Percentiles rank a stretch among this genome's conserved stretches.
These are phyloP conservation scores for Escallonia herrerae DNA, from an alignment of 129 eudicot species.

Conservation along the genomic window DNA sequence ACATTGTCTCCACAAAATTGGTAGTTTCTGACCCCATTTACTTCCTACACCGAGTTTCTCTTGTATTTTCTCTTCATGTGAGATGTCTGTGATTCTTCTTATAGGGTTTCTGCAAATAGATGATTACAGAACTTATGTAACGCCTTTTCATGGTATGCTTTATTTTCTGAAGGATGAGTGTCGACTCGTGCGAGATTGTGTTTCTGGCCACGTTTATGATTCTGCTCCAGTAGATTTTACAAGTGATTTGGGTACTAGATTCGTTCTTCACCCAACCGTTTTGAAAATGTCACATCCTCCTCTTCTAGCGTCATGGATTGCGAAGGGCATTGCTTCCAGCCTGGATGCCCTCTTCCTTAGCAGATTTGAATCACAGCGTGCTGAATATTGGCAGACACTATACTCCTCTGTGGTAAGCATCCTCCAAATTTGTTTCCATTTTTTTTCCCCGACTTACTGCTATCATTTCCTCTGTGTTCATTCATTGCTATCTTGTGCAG, in stretches of 20 bases:
- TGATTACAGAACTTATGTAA: neutral
- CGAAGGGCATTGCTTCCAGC: conserved; percentile 49
- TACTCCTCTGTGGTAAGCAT: conserved; percentile 67
- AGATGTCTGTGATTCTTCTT: too few species aligned
- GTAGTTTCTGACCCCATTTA: too few species aligned
- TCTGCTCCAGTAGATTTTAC: conserved; percentile 84
- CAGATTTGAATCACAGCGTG: conserved; percentile 80
- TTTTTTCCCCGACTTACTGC: neutral
- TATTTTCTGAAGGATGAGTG: conserved; percentile 51
- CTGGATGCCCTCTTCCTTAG: conserved; percentile 71
- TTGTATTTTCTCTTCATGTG: too few species aligned
- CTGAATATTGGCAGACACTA: conserved; percentile 95
- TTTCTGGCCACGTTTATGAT: conserved; percentile 81
- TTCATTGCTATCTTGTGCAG: conserved; percentile 21
- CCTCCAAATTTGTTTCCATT: neutral
- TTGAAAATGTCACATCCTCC: conserved; percentile 69
- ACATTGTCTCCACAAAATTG: too few species aligned
- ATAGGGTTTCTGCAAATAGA: neutral
- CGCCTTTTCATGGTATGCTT: neutral
- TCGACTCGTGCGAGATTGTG: conserved; percentile 62
- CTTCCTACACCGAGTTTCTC: too few species aligned
- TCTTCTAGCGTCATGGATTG: conserved; percentile 56
- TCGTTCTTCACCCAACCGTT: conserved; percentile 61
- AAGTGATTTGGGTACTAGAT: conserved; percentile 80
- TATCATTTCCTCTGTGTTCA: neutral